Evolutionary conservation across 768 basidiomycete species (phyloP).

Genomic region (Pisolithus microcarpus): DNA sequence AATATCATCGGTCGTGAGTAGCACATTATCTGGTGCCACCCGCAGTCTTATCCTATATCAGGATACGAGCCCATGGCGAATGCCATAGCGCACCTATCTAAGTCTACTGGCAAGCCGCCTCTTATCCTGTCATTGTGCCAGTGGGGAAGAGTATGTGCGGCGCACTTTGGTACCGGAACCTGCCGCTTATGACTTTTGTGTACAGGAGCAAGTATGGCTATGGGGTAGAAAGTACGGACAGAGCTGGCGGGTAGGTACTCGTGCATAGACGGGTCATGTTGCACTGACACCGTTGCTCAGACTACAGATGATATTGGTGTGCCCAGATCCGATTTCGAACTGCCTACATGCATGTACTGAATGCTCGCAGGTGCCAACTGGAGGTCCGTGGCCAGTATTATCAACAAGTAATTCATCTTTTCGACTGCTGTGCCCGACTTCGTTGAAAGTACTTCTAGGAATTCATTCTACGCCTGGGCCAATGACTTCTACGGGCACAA

Average conservation of each 20-base stretch:
- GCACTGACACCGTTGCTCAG: constrained; percentile 20
- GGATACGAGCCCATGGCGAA: constrained; percentile 56
- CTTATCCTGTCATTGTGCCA: constrained; percentile 57
- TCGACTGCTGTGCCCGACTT: not conserved
- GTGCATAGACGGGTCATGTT: not conserved
- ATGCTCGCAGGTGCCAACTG: constrained; percentile 35
- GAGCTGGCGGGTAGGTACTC: constrained; percentile 51
- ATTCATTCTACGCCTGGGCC: constrained; percentile 56
- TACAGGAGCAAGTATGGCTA: constrained; percentile 54
- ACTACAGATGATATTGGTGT: constrained; percentile 46
- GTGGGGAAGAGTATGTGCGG: constrained; percentile 51
- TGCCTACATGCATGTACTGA: not conserved
- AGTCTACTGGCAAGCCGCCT: constrained; percentile 44
- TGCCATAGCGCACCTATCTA: constrained; percentile 45
- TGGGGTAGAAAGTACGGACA: constrained; percentile 58
- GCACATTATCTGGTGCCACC: not conserved
- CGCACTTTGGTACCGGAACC: not conserved
- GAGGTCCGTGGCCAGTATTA: constrained; percentile 44
- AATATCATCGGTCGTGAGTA: constrained; percentile 50
- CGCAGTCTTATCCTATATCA: constrained; percentile 17
- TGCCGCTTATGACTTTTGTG: constrained; percentile 1
- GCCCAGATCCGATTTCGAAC: constrained; percentile 1
- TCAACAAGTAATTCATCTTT: constrained; percentile 39
- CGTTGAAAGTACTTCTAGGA: constrained; percentile 32
- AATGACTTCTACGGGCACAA: constrained; percentile 64